Base-by-base conservation (phyloP, 495 filamentous ascomycete genomes). In the Podospora pseudopauciseta region DNA sequence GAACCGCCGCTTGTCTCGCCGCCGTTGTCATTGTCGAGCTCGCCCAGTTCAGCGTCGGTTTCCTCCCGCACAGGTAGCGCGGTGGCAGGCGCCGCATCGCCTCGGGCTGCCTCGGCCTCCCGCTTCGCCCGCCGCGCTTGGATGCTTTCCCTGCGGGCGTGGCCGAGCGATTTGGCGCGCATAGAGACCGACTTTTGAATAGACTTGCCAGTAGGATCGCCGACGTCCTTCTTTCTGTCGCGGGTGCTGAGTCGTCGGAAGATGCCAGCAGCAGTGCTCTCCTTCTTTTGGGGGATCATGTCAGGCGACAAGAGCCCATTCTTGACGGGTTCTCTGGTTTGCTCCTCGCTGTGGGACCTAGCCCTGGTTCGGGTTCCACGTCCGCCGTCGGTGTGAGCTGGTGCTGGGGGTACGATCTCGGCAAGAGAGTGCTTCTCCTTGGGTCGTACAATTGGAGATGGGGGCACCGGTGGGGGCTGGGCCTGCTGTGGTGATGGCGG, bases 321-420 rank as follows among this genome's bases (percentile, higher is more conserved):
- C 78, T 93, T 92, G 79, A 92, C 80, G 3, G 84, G 86, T 62
- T 95, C 91, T 3, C 88, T 82, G 18, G 94, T 86, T 44, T 99
- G 96, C 69, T 98, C 95, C 78, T 98, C 95, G 56, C 95, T 96
- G 74, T 98, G 96, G 0, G 95, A 98, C 66, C 96, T 83, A 32
- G 95, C 93, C 57, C 95, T 86, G 13, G 93, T 92, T 61, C 95
- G 86, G 28, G 91, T 89, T 49, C 39, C 39, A 39, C 95, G 85
- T 67, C 90, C 88, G 28, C 91, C 85, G 68, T 97, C 97, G 15
- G 95, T 99, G 76, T 97, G 89, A 13, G 93, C 95, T n/a, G 92
- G 90, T 72, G 90, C 91, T 3, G 95, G 96, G 34, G 91, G 86
- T 0, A 86, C 81, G 5, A 97, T 85, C 72, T 93, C 91, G 26